Percentiles rank a stretch among this genome's conserved stretches.
These are phyloP conservation scores for Barnettozyma hawaiiensis DNA, from an alignment of 1,139 yeast species.

Conservation along the genomic window DNA sequence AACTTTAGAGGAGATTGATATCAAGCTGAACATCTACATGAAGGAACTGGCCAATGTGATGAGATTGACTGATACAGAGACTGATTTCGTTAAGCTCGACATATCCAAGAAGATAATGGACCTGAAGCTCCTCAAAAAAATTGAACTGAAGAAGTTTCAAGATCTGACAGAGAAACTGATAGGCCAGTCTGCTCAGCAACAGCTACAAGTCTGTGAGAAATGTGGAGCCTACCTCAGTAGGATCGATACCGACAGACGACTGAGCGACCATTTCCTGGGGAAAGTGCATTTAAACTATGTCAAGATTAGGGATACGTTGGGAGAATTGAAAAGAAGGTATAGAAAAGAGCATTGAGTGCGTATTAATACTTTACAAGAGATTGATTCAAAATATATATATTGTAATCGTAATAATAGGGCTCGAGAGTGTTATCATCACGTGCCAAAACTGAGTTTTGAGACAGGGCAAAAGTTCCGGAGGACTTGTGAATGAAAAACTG, in stretches of 20 bases:
- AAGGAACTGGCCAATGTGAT: conserved; percentile 40
- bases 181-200: conserved; percentile 86
- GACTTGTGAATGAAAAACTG: too few species aligned
- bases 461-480: background rate
- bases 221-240: conserved; percentile 91
- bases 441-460: background rate
- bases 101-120: conserved; percentile 21
- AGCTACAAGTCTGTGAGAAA: conserved; percentile 81
- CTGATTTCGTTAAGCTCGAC: conserved; percentile 6
- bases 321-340: conserved; percentile 38
- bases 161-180: conserved; percentile 57
- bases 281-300: conserved; percentile 82
- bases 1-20: conserved; percentile 63
- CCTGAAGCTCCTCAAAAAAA: conserved; percentile 41
- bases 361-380: too few species aligned
- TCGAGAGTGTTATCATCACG: background rate
- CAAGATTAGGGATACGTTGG: conserved; percentile 61
- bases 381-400: too few species aligned
- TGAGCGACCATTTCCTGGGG: conserved; percentile 91
- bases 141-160: conserved; percentile 49
- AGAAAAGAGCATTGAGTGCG: conserved; percentile 21
- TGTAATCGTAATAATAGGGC: background rate
- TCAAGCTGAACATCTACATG: conserved; percentile 60
- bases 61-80: conserved; percentile 3
- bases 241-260: conserved; percentile 79